phyloP scores from a whole-genome alignment of 805 yeast species.

The Clavispora santaluciae region DNA sequence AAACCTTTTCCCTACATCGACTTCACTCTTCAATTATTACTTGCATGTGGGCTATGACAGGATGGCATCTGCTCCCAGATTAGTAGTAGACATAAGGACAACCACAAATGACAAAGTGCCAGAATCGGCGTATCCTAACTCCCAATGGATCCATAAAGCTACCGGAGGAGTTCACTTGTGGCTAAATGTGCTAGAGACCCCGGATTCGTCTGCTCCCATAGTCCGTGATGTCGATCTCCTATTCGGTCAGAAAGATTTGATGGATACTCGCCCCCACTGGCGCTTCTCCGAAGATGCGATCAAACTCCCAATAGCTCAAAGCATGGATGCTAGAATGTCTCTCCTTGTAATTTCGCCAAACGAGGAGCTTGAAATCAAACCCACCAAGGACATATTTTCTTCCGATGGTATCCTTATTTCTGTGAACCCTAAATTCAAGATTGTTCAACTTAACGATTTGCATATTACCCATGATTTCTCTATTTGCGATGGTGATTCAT shows the following conservation, averaged over 20 bases:
- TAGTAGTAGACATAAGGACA: slow-evolving; percentile 10
- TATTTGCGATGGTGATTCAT: slow-evolving; percentile 13
- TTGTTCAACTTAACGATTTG: slow-evolving; percentile 36
- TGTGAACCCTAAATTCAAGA: slow-evolving; percentile 21
- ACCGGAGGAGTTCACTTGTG: slow-evolving; percentile 5
- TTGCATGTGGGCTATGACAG: slow-evolving; percentile 11
- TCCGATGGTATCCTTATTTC: slow-evolving; percentile 13
- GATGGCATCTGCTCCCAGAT: slow-evolving; percentile 6
- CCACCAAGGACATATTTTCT: slow-evolving; percentile 1
- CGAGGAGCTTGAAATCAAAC: slow-evolving; percentile 9
- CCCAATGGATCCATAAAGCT: slow-evolving; percentile 5
- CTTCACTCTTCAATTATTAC: slow-evolving; percentile 13
- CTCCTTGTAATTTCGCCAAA: slow-evolving; percentile 16
- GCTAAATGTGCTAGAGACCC: slow-evolving; percentile 9
- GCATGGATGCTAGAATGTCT: slow-evolving; percentile 18
- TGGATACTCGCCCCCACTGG: slow-evolving; percentile 24
- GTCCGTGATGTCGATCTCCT: slow-evolving; percentile 26
- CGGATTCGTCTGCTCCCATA: slow-evolving; percentile 9
- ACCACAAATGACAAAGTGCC: slow-evolving; percentile 7
- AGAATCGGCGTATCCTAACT: neutral
- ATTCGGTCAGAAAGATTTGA: slow-evolving; percentile 27
- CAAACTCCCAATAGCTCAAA: slow-evolving; percentile 12
- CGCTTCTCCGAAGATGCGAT: slow-evolving; percentile 15
- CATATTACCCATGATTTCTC: slow-evolving; percentile 34
- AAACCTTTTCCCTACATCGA: slow-evolving; percentile 10